Evolutionary conservation across 371 early-diverging fungal species (phyloP), one percentile per base, ranked within the genome.

Genomic region (Rhizopus sp.): DNA sequence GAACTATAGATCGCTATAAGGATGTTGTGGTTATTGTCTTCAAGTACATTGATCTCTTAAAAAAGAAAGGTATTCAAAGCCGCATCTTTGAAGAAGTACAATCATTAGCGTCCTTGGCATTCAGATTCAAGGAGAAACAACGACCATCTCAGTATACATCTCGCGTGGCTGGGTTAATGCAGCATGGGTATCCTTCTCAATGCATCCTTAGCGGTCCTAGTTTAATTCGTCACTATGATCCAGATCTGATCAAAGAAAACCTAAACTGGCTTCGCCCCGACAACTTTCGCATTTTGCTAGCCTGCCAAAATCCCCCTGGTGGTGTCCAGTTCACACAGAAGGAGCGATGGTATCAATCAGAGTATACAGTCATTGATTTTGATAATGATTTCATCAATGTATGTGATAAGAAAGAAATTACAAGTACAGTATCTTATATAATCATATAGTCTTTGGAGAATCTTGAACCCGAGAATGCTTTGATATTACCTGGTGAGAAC

Each of bases 91-190:
- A 88, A 35, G 96, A 96, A 66, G 84, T 89, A 30, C 71, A 85
- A 49, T 78, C 81, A 6, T 62, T 94, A 42, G 80, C 88, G 39
- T 84, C 84, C 7, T 78, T 92, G 12, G 73, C 82, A 0, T 95
- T 95, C 67, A 78, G 88, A 31, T 94, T 93, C 77, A 83, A 87
- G 68, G 95, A 95, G 63, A 95, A 93, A 72, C 79, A 75, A 10
- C 78, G 80, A 13, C 81, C 84, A 1, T 75, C 85, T 8, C 76
- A 77, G 34, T 88, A 88, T 52, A 69, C 74, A 1, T 88, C 86
- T 15, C 78, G 80, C 2, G 60, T 86, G 33, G 84, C 88, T 13
- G 82, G 83, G 12, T 61, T 80, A 12, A 81, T 88, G 80, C 88
- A 88, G 55, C 80, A 78, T 35, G 83, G 81, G 6, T 88, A 89